Base-by-base conservation (phyloP, 805 yeast species). In the Saturnispora serradocipensis region DNA sequence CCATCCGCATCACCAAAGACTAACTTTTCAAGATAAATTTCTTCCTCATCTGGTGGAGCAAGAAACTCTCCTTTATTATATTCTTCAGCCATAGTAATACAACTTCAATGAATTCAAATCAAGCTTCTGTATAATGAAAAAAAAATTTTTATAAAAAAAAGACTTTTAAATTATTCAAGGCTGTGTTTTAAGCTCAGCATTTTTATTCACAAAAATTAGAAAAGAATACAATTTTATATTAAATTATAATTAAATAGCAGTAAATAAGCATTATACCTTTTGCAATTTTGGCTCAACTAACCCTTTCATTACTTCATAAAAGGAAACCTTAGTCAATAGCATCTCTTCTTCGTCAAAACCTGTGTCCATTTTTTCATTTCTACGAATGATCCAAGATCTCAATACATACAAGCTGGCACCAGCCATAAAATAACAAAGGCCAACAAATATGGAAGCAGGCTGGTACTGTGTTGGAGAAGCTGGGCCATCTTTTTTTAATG, bases 1-100 rank as follows among this genome's bases (percentile, higher is more conserved):
- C 91, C 85, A 51, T 80, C 85, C 3, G 75, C 59, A 64, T 93
- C 98, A 15, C 99, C 98, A 68, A 93, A 90, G 4, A 93, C 96
- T 13, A 88, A 73, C 65, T 79, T 86, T 56, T 90, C 96, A 48
- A 93, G 75, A 51, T 71, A 76, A 43, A 82, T 59, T 67, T 93
- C 99, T 64, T 88, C 97, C 48, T 78, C 84, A 64, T 87, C 95
- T 59, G 93, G 91, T 32, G 84, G 85, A 15, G 88, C 85, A 35
- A 76, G 16, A 44, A 44, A 43, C 38, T 36, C 48, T 34, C 25
- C 36, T n/a, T 44, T 40, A 18, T 44, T n/a, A 16, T 40, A 43
- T 42, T 30, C 38, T 30, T 46, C 53, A 24, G 46, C 16, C 46
- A 43, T 49, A 8, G 20, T 18, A 18, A 10, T 30, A 30, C 11